Base-by-base conservation (phyloP, 2,329 filamentous ascomycete genomes). In the Colletotrichum sp. region DNA sequence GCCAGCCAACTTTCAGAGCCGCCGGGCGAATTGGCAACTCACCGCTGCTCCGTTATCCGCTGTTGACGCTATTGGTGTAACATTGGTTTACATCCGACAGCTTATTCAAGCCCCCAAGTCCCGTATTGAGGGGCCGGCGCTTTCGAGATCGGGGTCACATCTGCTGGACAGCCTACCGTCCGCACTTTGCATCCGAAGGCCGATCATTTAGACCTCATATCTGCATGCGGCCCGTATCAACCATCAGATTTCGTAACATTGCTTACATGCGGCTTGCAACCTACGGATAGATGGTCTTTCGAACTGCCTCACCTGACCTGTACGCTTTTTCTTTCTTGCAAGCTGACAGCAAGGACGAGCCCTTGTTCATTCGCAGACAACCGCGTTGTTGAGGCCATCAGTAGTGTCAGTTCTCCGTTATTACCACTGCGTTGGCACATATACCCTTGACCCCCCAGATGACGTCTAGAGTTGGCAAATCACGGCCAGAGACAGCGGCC, bases 361-460 rank as follows among this genome's bases (percentile, higher is more conserved):
- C 6, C 11, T 5, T 34, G 7, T 61, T 11, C 32, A 52, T 32
- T 29, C 32, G 27, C 59, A 30, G 27, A n/a, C 25, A 57, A 25
- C 39, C 12, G 16, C 34, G 44, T 55, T 32, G 22, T 27, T 30
- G 30, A 27, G 27, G 32, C 29, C 8, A 25, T n/a, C 19, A 13
- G 16, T 32, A 44, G 25, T 16, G 39, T 29, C 59, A 8, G 34
- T 34, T 30, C 19, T 36, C 13, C 29, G 34, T 64, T 57, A 67
- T 59, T 29, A 65, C 61, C 22, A 32, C 69, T 75, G 29, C 39
- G 30, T 29, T 68, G 62, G 69, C 72, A 75, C 69, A 75, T 67
- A 72, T 72, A 72, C 44, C 44, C n/a, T 52, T 22, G 44, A 22
- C n/a, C 69, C 62, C 70, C 69, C 25, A 11, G 25, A 73, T 76